Percentiles rank a stretch among this genome's conserved stretches.
Evolutionary conservation across 257 asterid genomes (phyloP).

Genomic region (Nicotiana noctiflora): DNA sequence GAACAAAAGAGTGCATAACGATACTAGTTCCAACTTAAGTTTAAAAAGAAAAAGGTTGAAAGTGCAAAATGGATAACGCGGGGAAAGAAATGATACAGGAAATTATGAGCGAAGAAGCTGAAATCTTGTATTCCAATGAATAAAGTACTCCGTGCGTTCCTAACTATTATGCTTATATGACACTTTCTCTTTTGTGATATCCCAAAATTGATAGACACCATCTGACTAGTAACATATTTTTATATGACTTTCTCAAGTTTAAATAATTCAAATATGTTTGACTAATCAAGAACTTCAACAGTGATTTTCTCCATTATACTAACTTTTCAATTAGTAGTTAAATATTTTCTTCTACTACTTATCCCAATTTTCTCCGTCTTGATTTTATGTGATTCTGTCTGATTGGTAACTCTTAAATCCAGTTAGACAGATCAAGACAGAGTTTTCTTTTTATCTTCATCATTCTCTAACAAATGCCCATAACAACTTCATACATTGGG

Average conservation of each 20-base stretch:
- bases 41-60: too few species aligned
- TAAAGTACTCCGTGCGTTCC: background rate
- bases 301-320: background rate
- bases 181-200: background rate
- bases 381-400: background rate
- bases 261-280: background rate
- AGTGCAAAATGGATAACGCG: too few species aligned
- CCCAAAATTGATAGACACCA: background rate
- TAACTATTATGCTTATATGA: background rate
- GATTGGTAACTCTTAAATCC: background rate
- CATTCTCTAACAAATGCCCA: background rate
- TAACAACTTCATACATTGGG: background rate
- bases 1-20: too few species aligned
- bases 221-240: background rate
- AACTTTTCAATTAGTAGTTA: too few species aligned
- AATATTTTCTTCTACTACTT: background rate
- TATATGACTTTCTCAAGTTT: background rate
- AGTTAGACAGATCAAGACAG: too few species aligned
- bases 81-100: too few species aligned
- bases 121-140: background rate
- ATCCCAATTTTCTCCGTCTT: background rate
- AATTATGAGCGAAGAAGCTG: background rate
- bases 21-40: too few species aligned
- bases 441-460: background rate
- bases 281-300: background rate